Evolutionary conservation across 208 protist genomes (phyloP), one percentile per base, ranked within the genome.

Genomic region (Trichomonas tenax): DNA sequence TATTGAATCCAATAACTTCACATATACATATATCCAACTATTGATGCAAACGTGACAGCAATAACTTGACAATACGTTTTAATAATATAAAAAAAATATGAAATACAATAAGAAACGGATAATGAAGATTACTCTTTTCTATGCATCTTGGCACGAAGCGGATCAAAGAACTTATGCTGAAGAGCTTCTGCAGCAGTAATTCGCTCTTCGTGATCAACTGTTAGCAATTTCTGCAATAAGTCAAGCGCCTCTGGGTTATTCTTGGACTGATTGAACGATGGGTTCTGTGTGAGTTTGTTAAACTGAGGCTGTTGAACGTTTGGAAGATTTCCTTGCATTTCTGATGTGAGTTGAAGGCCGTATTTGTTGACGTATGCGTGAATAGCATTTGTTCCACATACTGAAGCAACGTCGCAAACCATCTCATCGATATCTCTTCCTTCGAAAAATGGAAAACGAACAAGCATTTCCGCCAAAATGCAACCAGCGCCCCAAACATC

Each of bases 401-500:
- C 98, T 36, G 96, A 96, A 1, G 97, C 97, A 95, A 99, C 98
- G 86, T 98, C 98, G 36, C 99, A 97, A 31, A 99, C 98, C 98
- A 99, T 99, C 96, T 99, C 99, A 95, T 99, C 98, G 97, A 99
- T 99, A 98, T 99, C 98, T 84, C 98, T 97, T 10, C 99, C 99
- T 96, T 98, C 98, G 97, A 99, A 99, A 97, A 99, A 99, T 40
- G 99, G 99, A 93, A 99, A 99, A 90, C 98, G 98, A 97, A 99
- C 99, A 49, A 99, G 98, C 98, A 99, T 99, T 63, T 98, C 99
- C 0, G 99, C 99, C 63, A 99, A 98, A 97, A 99, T 99, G 97
- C 99, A 99, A 51, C 99, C 99, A 10, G 99, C 96, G 96, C 98
- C 98, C 99, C 99, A 99, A 95, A 99, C 99, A 97, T 99, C 99